Percentiles rank a stretch among this genome's conserved stretches.
Evolutionary conservation across 75 land plant species (phyloP).

Genomic region (Selaginella tamariscina): DNA sequence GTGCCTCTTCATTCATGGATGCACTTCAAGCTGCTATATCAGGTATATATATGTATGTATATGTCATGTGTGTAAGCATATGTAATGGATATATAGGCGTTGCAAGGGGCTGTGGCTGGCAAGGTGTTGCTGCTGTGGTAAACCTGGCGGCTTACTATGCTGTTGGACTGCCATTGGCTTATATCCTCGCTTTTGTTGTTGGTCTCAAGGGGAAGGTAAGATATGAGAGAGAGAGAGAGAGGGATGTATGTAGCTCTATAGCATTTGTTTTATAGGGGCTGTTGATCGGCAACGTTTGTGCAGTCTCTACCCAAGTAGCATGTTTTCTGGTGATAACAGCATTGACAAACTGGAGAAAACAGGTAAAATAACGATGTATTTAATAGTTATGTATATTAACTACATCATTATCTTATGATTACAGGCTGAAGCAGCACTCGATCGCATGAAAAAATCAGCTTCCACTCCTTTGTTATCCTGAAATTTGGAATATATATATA

Average conservation of each 20-base stretch:
- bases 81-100: constrained; percentile 54
- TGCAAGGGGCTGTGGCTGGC: constrained; percentile 75
- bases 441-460: constrained; percentile 4
- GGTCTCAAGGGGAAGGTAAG: constrained; percentile 38
- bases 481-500: too few species aligned
- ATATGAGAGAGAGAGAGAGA: background rate
- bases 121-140: constrained; percentile 43
- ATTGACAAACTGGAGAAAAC: constrained; percentile 24
- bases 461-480: too few species aligned
- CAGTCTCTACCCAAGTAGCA: constrained; percentile 12
- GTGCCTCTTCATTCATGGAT: constrained; percentile 37
- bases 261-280: constrained; percentile 18
- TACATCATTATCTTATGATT: background rate
- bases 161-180: constrained; percentile 45
- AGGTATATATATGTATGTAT: constrained; percentile 29
- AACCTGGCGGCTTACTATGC: constrained; percentile 54
- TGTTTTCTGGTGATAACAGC: constrained; percentile 15
- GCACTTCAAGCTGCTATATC: constrained; percentile 64
- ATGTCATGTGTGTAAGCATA: background rate
- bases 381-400: background rate
- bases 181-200: constrained; percentile 41
- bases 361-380: constrained; percentile 14
- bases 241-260: background rate
- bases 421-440: constrained; percentile 9
- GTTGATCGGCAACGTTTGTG: constrained; percentile 18